These are phyloP conservation scores for Beta macrorhiza DNA, from an alignment of 179 eudicot species.

Conservation along the genomic window DNA sequence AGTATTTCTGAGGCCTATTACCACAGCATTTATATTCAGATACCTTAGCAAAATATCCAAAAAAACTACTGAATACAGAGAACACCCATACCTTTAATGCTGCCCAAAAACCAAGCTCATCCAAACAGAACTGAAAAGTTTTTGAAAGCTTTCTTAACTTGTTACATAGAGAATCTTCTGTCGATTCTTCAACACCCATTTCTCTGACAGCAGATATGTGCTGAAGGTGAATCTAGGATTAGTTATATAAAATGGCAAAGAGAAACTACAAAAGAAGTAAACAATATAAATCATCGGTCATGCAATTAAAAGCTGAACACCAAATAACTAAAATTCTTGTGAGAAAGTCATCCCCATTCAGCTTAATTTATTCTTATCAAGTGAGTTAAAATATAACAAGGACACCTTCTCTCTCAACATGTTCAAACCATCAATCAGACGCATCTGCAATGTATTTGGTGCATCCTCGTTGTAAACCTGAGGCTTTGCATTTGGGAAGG, in stretches of 20 bases:
- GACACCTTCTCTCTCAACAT: constrained; percentile 51
- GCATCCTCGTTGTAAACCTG: constrained; percentile 44
- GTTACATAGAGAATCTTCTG: constrained; percentile 35
- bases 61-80: constrained; percentile 2
- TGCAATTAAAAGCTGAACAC: not conserved
- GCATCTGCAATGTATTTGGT: constrained; percentile 25
- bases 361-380: not conserved
- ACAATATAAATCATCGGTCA: not conserved
- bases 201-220: constrained; percentile 33
- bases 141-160: constrained; percentile 49
- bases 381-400: not conserved
- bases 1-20: constrained; percentile 71
- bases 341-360: not conserved
- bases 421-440: constrained; percentile 31
- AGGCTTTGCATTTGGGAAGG: constrained; percentile 58
- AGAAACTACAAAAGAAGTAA: not conserved
- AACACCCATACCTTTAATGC: constrained; percentile 57
- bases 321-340: not conserved
- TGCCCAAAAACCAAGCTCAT: constrained; percentile 87
- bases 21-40: constrained; percentile 19
- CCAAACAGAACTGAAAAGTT: constrained; percentile 57
- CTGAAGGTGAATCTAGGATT: constrained; percentile 37
- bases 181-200: constrained; percentile 30
- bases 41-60: constrained; percentile 6
- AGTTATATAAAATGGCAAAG: constrained; percentile 10